Evolutionary conservation across 192 early-diverging fungal species (phyloP), one percentile per base, ranked within the genome.

Genomic region (Geosiphon pyriformis): DNA sequence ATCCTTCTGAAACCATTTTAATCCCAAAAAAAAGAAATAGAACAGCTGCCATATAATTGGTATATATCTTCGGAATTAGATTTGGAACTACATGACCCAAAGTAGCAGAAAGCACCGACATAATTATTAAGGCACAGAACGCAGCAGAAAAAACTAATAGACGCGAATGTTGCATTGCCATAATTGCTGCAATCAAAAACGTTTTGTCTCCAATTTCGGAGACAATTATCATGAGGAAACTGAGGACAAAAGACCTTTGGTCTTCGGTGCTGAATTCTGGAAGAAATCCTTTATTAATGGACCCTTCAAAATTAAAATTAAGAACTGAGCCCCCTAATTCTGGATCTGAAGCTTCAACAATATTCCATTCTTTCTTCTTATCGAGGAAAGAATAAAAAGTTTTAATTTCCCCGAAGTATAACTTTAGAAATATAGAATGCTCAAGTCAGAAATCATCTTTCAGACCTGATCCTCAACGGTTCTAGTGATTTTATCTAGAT

Each of bases 121-220:
- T 99, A 50, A 98, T 63, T 48, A 82, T 82, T 15, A 99, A 82
- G 1, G 97, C 92, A 7, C 85, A 79, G 67, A 94, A 87, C 3
- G 96, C 92, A 0, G 92, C 92, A 11, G 90, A 75, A 76, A 99
- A 98, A 27, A 99, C 90, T 52, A 96, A 80, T 46, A 88, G 61
- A 23, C 95, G 91, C 42, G 95, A 86, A 75, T 97, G 90, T 72
- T 86, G 90, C 95, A 99, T 99, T 47, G 97, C 96, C 86, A 99
- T 89, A 66, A 99, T 93, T 3, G 94, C 96, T 10, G 94, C 94
- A 62, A 99, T 98, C 61, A 99, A 83, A 70, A 99, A 99, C 18
- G 96, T 99, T 77, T 99, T 99, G 86, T 99, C 96, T 59, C 96
- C 96, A 69, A 99, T 94, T 73, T 99, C 96, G 12, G 93, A 94